Base-by-base conservation (phyloP, 2,329 filamentous ascomycete species). In the Trichoderma atrobrunneum region DNA sequence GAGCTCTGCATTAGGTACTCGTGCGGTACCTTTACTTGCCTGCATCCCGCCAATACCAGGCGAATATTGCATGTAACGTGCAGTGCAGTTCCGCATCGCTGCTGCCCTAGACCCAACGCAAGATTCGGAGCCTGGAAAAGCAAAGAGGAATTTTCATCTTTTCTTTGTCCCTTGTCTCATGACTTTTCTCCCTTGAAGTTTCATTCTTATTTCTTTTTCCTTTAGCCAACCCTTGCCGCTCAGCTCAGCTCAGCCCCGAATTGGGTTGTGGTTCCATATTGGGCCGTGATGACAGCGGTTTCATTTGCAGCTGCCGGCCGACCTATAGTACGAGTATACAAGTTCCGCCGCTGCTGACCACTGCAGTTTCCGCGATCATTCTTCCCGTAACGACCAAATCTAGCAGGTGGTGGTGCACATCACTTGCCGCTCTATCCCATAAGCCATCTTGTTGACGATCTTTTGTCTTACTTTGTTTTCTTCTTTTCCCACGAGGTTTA, bases 391-490 rank as follows among this genome's bases (percentile, higher is more conserved):
- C 66, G 57, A 70, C 66, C 66, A 61, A 70, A 70, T 70, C 28
- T 4, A 70, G 66, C 66, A 70, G 66, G 66, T 70, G 66, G 66
- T 70, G 36, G 66, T 54, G 66, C 57, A n/a, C 21, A 62, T 62
- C 66, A 54, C 66, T 70, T 70, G 57, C 66, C 56, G 24, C 65
- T 48, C 56, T 5, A 14, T 48, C 39, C 56, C 51, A 39, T 28
- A 43, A 57, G 32, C 32, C 64, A n/a, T 30, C n/a, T 28, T 11
- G 5, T 56, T 5, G 48, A 56, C 28, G 24, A 24, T 56, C 12
- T 54, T 30, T 26, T 56, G 7, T 54, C 30, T 26, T 26, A 8
- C 28, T 26, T 66, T n/a, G 4, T 21, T 30, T 54, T 34, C 7
- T n/a, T 2, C 12, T 36, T 10, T 1, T 8, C 4, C 4, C 7